Base-by-base conservation (phyloP, 1,139 yeast species). In the Scheffersomyces illinoinensis region DNA sequence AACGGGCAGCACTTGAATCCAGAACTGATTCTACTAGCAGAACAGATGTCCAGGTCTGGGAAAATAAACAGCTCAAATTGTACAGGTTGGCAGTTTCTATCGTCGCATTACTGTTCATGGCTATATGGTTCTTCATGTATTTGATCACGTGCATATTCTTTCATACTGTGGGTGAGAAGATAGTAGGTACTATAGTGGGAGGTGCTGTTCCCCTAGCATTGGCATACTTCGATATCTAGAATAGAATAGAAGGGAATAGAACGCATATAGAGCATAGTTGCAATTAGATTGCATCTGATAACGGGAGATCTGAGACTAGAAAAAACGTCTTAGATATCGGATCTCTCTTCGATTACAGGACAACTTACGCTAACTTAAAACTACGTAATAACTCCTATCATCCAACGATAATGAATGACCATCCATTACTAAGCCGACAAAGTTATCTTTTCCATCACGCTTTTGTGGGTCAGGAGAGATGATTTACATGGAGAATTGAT, bases 151-250 rank as follows among this genome's bases (percentile, higher is more conserved):
- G 89, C 3, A 64, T 85, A 0, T 88, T 87, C 64, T 89, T 85
- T 68, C 93, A 89, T 67, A 86, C 91, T 0, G 56, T 82, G 1
- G 50, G 72, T 2, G 93, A 89, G 67, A 86, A 87, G 62, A 54
- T 84, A 0, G 68, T 80, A 2, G 93, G 92, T 0, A 67, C 85
- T 14, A 12, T 71, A 0, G 71, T 83, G 61, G 91, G 89, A 0
- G 68, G 81, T 57, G 54, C 72, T 0, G 71, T 83, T 2, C 85
- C 87, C 0, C 57, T 70, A 33, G 57, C 24, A 62, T n/a, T 19
- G 39, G 51, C 17, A 21, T 48, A 48, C 24, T 48, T 48, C 18
- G 51, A 48, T 20, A 24, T 48, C 7, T 48, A 48, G 18, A 47
- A 18, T 47, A 47, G 51, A 33, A 33, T 33, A 10, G 17, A 33